These are phyloP conservation scores for Fusarium siculi DNA, from an alignment of 2,329 filamentous ascomycete genomes.

Conservation along the genomic window DNA sequence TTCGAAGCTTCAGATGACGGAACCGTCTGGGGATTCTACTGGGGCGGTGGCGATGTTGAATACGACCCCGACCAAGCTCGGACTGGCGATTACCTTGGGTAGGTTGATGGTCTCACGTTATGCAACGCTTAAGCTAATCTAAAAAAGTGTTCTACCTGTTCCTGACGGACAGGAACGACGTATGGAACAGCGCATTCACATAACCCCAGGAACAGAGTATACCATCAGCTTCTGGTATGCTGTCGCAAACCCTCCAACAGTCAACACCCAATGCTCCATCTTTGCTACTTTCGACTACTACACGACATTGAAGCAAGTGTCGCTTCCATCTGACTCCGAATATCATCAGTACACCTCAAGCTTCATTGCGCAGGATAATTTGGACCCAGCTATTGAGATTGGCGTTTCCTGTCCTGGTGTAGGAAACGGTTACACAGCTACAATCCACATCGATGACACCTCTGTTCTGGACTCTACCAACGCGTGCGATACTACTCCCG, in stretches of 20 bases:
- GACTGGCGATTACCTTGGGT: not conserved
- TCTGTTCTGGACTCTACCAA: not conserved
- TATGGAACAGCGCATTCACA: slow-evolving; percentile 4
- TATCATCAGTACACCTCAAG: not conserved
- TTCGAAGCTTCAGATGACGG: not conserved
- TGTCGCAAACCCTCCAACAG: not conserved
- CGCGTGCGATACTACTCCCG: not conserved
- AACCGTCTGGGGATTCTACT: slow-evolving; percentile 2
- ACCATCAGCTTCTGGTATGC: slow-evolving; percentile 1
- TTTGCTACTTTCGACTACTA: slow-evolving; percentile 16
- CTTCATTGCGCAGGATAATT: slow-evolving; percentile 4
- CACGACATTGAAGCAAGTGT: not conserved
- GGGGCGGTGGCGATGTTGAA: not conserved
- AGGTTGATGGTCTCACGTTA: fast-evolving
- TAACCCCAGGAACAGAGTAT: not conserved
- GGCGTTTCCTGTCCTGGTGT: not conserved
- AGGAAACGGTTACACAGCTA: not conserved
- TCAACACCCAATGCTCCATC: not conserved
- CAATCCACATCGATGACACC: not conserved
- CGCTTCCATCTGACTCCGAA: not conserved
- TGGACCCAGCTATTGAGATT: slow-evolving; percentile 4
- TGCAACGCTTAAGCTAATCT: fast-evolving
- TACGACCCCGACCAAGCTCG: fast-evolving
- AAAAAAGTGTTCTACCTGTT: not conserved
- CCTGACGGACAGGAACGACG: not conserved